These are phyloP conservation scores for Penicillium cosmopolitanum DNA, from an alignment of 495 filamentous ascomycete genomes.

Conservation along the genomic window DNA sequence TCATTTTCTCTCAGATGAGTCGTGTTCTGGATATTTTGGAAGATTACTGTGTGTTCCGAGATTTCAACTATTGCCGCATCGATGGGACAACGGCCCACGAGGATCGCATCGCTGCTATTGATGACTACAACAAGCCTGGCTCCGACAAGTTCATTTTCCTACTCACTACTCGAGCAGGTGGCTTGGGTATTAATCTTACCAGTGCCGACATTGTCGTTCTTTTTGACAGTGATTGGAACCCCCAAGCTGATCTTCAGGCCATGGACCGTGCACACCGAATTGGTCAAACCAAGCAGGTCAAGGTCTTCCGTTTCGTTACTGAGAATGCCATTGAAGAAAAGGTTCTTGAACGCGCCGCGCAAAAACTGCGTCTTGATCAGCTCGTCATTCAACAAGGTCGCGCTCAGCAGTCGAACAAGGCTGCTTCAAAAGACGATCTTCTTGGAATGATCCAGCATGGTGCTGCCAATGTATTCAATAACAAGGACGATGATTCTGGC, in stretches of 20 bases:
- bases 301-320: slow-evolving; percentile 94
- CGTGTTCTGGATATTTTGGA: slow-evolving; percentile 96
- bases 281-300: slow-evolving; percentile 96
- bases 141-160: slow-evolving; percentile 98
- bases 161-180: slow-evolving; percentile 94
- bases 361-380: slow-evolving; percentile 96
- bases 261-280: slow-evolving; percentile 99
- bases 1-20: slow-evolving; percentile 99
- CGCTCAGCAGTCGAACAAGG: slow-evolving; percentile 85
- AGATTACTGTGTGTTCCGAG: slow-evolving; percentile 95
- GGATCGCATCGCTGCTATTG: slow-evolving; percentile 95
- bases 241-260: slow-evolving; percentile 95
- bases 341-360: slow-evolving; percentile 94
- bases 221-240: slow-evolving; percentile 99
- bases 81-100: slow-evolving; percentile 97
- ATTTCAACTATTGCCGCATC: slow-evolving; percentile 96
- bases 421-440: slow-evolving; percentile 92
- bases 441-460: slow-evolving; percentile 99
- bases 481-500: slow-evolving; percentile 57
- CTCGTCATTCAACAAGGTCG: slow-evolving; percentile 99
- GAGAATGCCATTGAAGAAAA: slow-evolving; percentile 99
- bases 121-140: slow-evolving; percentile 94
- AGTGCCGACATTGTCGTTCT: slow-evolving; percentile 94
- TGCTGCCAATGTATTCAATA: slow-evolving; percentile 87
- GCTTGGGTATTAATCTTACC: slow-evolving; percentile 97